A percentile compares a stretch with the other conserved stretches of the same genome.
Evolutionary conservation across 73 alveolate genomes (phyloP).

Genomic region (Paramecium sonneborni): DNA sequence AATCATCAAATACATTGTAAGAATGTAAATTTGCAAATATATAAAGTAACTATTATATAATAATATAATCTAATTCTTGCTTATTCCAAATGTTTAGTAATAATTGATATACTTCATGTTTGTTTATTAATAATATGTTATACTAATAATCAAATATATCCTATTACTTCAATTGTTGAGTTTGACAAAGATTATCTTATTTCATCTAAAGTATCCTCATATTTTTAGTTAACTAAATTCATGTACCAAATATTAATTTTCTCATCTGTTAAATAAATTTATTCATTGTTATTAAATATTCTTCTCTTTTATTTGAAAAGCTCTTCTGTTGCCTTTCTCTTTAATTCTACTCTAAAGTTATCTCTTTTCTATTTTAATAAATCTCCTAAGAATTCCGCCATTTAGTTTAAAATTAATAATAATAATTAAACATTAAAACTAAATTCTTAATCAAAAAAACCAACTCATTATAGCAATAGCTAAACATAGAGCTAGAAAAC

Average conservation of each 20-base stretch:
- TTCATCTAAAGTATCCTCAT: background rate
- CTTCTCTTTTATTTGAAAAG: background rate
- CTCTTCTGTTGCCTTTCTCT: background rate
- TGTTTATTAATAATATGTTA: background rate
- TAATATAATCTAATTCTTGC: background rate
- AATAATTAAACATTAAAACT: background rate
- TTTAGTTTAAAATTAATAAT: background rate
- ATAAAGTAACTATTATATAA: background rate
- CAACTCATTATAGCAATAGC: background rate
- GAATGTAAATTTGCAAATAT: constrained; percentile 18
- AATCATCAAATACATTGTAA: constrained; percentile 33
- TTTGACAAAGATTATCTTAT: background rate
- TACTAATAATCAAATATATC: background rate
- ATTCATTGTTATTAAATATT: background rate
- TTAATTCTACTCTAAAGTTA: background rate
- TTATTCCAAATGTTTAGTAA: background rate
- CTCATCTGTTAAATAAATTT: background rate
- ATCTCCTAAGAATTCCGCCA: background rate
- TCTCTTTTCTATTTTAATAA: background rate
- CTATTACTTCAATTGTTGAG: background rate
- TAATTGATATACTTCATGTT: background rate
- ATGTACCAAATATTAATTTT: background rate
- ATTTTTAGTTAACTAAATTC: background rate
- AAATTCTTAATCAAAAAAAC: background rate
- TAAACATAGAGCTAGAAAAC: background rate